Evolutionary conservation across 768 basidiomycete species (phyloP), one percentile per base, ranked within the genome.

Genomic region (Tricholoma flavovirens): DNA sequence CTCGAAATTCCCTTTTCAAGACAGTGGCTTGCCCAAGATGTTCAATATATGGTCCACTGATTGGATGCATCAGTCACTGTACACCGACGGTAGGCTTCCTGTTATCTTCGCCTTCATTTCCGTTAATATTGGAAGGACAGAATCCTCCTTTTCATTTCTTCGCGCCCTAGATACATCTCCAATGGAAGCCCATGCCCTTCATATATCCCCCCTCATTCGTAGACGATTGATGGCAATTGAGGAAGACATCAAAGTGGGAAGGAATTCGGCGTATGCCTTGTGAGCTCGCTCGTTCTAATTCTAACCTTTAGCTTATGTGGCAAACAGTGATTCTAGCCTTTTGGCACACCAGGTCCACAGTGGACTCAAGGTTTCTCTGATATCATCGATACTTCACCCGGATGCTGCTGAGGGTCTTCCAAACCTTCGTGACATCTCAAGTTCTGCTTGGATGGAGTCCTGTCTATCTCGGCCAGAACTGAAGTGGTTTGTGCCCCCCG

Each of bases 1-100:
- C n/a, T 73, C 80, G 14, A 66, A 66, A 14, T 68, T 72, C 14
- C 74, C 76, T 15, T 77, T 75, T 6, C 82, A 84, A 46, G 83
- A 75, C 24, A 74, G 81, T 38, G 78, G 81, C 52, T 63, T 92
- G 45, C 71, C 73, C 49, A 87, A 82, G 55, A 73, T 94, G 58
- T 84, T 92, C 73, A 93, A 88, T 68, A 95, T 99, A 55, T 99
- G 97, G 96, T 79, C 84, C 0, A 79, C 87, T 0, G 89, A 92
- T 60, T 83, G 87, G 81, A 86, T 98, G 40, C 75, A 86, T 56
- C 74, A 71, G 33, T 93, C 92, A 4, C 66, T 92, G 17, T 74
- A 80, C 45, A 77, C 86, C n/a, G 74, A 82, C 67, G 77, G 89
- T 88, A 64, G 59, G 80, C 63, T 49, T 61, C 10, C 2, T 35